These are phyloP conservation scores for Dactylellina sp. DNA, from an alignment of 2,329 filamentous ascomycete genomes.

Conservation along the genomic window DNA sequence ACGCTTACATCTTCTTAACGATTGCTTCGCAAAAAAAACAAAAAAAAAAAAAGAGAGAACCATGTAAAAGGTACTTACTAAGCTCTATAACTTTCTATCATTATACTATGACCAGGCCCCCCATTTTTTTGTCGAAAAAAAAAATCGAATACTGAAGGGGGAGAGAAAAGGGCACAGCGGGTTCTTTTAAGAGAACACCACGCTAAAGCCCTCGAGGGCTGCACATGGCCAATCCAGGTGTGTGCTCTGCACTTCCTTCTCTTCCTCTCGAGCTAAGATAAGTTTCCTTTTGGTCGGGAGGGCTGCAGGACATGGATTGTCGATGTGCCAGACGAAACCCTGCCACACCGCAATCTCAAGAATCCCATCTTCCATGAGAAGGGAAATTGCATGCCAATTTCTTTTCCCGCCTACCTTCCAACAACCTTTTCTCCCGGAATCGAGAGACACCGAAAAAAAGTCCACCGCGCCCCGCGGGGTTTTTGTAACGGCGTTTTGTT, in stretches of 20 bases:
- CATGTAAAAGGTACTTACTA: slow-evolving; percentile 29
- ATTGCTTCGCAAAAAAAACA: too few species aligned
- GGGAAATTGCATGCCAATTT: slow-evolving; percentile 58
- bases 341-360: slow-evolving; percentile 57
- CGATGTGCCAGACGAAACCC: slow-evolving; percentile 45
- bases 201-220: slow-evolving; percentile 38
- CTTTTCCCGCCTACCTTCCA: slow-evolving; percentile 28
- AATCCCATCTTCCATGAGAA: slow-evolving; percentile 55
- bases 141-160: slow-evolving; percentile 2
- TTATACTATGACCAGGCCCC: slow-evolving; percentile 3
- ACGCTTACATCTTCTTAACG: too few species aligned
- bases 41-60: slow-evolving; percentile 9
- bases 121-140: too few species aligned
- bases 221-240: slow-evolving; percentile 48
- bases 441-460: slow-evolving; percentile 22
- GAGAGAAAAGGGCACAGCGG: slow-evolving; percentile 29
- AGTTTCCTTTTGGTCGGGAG: slow-evolving; percentile 47
- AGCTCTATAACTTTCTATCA: neutral
- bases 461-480: slow-evolving; percentile 36
- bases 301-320: slow-evolving; percentile 51
- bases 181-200: slow-evolving; percentile 49
- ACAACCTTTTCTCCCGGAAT: slow-evolving; percentile 28
- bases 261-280: slow-evolving; percentile 45
- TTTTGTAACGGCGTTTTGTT: slow-evolving; percentile 41
- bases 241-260: slow-evolving; percentile 37